Evolutionary conservation across 73 alveolate species (phyloP), one percentile per base, ranked within the genome.

Genomic region (Paramecium primaurelia): DNA sequence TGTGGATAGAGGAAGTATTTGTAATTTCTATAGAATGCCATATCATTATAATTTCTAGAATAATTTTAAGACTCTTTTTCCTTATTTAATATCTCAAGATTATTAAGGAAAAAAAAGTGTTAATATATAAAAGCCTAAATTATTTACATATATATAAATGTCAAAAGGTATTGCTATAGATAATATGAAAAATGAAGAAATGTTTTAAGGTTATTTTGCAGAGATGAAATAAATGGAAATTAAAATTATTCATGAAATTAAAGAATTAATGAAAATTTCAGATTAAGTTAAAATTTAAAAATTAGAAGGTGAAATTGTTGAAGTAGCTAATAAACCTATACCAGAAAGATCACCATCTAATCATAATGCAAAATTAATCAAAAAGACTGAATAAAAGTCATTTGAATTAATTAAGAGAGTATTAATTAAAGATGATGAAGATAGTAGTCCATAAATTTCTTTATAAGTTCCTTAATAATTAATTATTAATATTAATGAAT

Each of bases 21-120:
- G 94, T 51, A 83, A 89, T 34, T 89, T 71, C 42, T 71, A 89
- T 58, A 68, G 94, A 71, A 89, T 89, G 71, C 94, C 94, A 11
- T 89, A 89, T 30, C 58, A 83, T 32, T 89, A 71, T 89, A 83
- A 68, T 40, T 89, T 71, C 77, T 34, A 71, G 20, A 71, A 69
- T 71, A 73, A 89, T 36, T 73, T 71, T 12, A 89, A 73, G 14
- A 26, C 68, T 16, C 58, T 71, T 2, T 44, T 34, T 47, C 49
- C 71, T 5, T 44, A 12, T 18, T 45, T 80, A 16, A 32, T 45
- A 26, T 32, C 32, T 16, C 18, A 22, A 14, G 91, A 80, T 44
- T 20, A 20, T 20, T 12, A 20, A 45, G 91, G 77, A 26, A 80
- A 80, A 73, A 80, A 22, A 34, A 80, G 91, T 49, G 75, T 49